These are phyloP conservation scores for Apophysomyces variabilis DNA, from an alignment of 371 early-diverging fungal species.

Conservation along the genomic window DNA sequence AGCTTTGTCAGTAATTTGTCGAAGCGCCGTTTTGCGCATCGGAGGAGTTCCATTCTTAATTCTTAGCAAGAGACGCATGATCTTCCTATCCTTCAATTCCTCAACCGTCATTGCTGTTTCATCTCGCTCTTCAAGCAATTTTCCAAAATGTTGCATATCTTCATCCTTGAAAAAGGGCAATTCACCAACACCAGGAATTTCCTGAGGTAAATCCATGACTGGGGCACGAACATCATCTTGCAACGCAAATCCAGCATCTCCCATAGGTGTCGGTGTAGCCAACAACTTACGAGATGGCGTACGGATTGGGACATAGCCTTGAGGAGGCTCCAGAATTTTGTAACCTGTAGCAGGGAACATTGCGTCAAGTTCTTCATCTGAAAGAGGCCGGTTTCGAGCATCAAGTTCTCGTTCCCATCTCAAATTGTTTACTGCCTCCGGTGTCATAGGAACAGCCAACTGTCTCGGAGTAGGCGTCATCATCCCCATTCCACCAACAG, in stretches of 20 bases:
- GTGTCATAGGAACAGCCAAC: conserved; percentile 75
- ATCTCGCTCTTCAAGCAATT: conserved; percentile 84
- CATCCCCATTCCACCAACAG: conserved; percentile 74
- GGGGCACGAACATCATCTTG: conserved; percentile 71
- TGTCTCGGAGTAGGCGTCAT: conserved; percentile 77
- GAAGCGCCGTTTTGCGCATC: conserved; percentile 89
- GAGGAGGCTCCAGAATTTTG: conserved; percentile 89
- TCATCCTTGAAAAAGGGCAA: conserved; percentile 96
- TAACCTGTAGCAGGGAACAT: conserved; percentile 94
- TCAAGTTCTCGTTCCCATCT: conserved; percentile 90
- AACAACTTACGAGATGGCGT: conserved; percentile 95
- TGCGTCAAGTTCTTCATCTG: conserved; percentile 94
- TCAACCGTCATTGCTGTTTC: conserved; percentile 86
- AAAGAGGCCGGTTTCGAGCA: conserved; percentile 79
- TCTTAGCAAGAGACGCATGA: conserved; percentile 92
- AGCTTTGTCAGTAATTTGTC: conserved; percentile 96
- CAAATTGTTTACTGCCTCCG: conserved; percentile 74
- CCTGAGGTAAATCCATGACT: conserved; percentile 76
- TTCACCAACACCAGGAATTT: conserved; percentile 88
- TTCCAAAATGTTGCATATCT: conserved; percentile 97
- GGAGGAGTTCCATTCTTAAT: conserved; percentile 98
- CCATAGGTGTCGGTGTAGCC: conserved; percentile 94
- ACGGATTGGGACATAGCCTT: conserved; percentile 90
- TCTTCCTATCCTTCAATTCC: conserved; percentile 94
- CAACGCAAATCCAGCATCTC: conserved; percentile 84